Evolutionary conservation across 2,329 filamentous ascomycete genomes (phyloP), one percentile per base, ranked within the genome.

Genomic region (Clarireedia hainanense): DNA sequence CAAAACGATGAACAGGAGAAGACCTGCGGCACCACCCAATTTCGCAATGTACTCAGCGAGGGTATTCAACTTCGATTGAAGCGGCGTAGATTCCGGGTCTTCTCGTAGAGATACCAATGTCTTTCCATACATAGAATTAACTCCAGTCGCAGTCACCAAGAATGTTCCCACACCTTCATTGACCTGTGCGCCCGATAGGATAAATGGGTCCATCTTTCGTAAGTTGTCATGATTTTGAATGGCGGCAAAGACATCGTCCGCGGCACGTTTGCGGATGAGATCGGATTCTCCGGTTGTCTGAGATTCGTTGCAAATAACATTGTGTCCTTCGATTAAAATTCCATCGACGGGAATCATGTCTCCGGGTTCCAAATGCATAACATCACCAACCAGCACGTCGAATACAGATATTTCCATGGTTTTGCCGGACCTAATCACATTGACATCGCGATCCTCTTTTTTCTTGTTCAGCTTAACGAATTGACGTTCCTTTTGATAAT

Each of bases 41-140:
- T 88, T 88, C n/a, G 85, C 85, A 63, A 92, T 90, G 65, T 90
- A 87, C 64, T 89, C 88, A 6, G 88, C 89, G 17, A 92, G 75
- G 4, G 83, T 76, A 61, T 91, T 90, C 57, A 92, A 75, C 70
- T 91, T 91, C 2, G 80, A 84, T 69, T 92, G 89, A 6, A 92
- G 71, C 3, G 88, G 89, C 1, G 88, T 92, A 24, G 88, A 86
- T 66, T 91, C 84, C 56, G 84, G 83, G 59, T 89, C 85, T 62
- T 89, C 86, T 59, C 86, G 83, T 10, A 92, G 73, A 39, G 87
- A 88, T 80, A 91, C 86, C 73, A 91, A 80, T 2, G 84, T 90
- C 65, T 88, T 88, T 55, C 88, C 88, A 64, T 88, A 84, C 34
- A 81, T 86, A 0, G 87, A 89, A 69, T 91, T 80, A 37, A 86